These are phyloP conservation scores for Tremella yokohamensis DNA, from an alignment of 768 basidiomycete genomes.

Conservation along the genomic window DNA sequence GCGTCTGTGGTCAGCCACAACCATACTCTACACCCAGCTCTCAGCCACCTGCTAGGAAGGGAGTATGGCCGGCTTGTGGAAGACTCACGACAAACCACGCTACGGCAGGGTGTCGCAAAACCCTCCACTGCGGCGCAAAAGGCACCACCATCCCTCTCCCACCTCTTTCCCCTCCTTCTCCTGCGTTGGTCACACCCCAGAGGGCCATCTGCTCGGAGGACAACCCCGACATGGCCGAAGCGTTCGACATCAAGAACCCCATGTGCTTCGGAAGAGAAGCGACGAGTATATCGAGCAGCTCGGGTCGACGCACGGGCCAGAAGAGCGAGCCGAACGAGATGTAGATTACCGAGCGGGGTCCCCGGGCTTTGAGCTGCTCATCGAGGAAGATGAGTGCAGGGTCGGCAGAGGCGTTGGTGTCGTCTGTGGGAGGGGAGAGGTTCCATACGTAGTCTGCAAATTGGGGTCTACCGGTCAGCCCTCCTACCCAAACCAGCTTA, in stretches of 20 bases:
- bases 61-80: too few relatives aligned
- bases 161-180: background rate
- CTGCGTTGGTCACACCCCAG: background rate
- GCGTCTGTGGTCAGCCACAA: slow-evolving; percentile 8
- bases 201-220: slow-evolving; percentile 14
- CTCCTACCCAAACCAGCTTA: background rate
- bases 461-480: background rate
- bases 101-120: slow-evolving; percentile 22
- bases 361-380: background rate
- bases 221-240: slow-evolving; percentile 15
- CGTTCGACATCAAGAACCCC: slow-evolving; percentile 31
- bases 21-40: background rate
- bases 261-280: slow-evolving; percentile 14
- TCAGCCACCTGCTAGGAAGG: background rate
- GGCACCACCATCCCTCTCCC: slow-evolving; percentile 15
- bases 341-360: background rate
- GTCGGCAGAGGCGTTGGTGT: background rate
- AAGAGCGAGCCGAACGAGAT: slow-evolving; percentile 25
- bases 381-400: background rate
- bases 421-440: background rate
- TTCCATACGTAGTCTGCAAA: slow-evolving; percentile 1
- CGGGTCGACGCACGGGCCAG: slow-evolving; percentile 27
- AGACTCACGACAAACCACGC: slow-evolving; percentile 25
- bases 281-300: slow-evolving; percentile 22
- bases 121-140: slow-evolving; percentile 31